Evolutionary conservation across 257 asterid species (phyloP).

Genomic region (Solanum clarkiae): DNA sequence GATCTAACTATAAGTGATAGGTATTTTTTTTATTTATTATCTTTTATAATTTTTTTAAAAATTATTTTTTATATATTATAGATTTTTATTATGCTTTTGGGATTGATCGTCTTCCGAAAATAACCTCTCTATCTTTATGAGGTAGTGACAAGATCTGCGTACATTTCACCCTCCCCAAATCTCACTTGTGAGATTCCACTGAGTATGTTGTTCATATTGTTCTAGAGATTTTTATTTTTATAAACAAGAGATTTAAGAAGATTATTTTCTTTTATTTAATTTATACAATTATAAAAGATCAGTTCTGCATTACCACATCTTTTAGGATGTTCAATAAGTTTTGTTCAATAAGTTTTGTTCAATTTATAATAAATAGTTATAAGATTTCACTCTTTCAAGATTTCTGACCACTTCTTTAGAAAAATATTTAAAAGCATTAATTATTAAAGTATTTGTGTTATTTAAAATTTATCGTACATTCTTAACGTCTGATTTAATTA

Average conservation of each 20-base stretch:
- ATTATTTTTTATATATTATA: background rate
- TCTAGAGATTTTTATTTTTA: too few species aligned
- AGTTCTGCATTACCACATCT: background rate
- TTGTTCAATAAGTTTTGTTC: background rate
- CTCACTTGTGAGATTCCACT: too few species aligned
- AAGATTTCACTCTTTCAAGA: background rate
- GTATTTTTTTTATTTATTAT: background rate
- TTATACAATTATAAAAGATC: background rate
- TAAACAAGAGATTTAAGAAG: background rate
- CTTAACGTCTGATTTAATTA: background rate
- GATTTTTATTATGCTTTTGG: too few species aligned
- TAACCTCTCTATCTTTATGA: too few species aligned
- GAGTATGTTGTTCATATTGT: too few species aligned
- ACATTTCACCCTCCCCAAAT: fast-evolving
- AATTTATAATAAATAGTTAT: background rate
- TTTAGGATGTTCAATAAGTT: background rate
- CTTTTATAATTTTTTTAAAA: background rate
- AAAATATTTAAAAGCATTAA: background rate
- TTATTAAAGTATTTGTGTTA: background rate
- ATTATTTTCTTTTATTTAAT: background rate
- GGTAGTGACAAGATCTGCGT: fast-evolving
- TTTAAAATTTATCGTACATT: background rate
- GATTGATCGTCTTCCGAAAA: too few species aligned
- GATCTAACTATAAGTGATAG: background rate
- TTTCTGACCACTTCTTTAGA: background rate